These are phyloP conservation scores for Candida ovalis DNA, from an alignment of 805 yeast genomes.

Conservation along the genomic window DNA sequence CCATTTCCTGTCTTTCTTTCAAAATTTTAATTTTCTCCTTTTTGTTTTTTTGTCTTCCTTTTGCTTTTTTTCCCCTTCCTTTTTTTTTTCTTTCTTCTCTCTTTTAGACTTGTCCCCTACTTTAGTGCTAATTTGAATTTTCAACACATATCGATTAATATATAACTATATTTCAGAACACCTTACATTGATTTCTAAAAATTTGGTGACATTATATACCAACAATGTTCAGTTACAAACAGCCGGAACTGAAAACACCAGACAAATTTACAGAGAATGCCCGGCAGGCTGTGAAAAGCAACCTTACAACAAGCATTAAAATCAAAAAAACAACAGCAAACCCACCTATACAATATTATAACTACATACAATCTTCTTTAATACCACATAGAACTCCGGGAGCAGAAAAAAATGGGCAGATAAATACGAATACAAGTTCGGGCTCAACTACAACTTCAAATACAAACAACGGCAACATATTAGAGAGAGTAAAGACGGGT, in stretches of 20 bases:
- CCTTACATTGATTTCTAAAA: no score
- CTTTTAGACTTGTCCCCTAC: not conserved
- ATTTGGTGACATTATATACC: no score
- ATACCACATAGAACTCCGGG: not conserved
- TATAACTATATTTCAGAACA: no score
- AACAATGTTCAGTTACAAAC: slow-evolving; percentile 15
- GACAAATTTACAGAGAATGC: slow-evolving; percentile 25
- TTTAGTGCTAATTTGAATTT: no score
- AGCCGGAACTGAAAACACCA: slow-evolving; percentile 20
- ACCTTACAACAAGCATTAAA: slow-evolving; percentile 8
- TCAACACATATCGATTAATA: no score
- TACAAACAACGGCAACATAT: slow-evolving; percentile 6
- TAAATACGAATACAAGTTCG: no score
- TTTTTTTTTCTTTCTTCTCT: not conserved
- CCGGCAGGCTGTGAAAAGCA: slow-evolving; percentile 20
- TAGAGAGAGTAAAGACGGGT: slow-evolving; percentile 9
- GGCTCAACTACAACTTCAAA: slow-evolving; percentile 1
- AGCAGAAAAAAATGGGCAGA: no score
- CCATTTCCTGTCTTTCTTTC: not conserved
- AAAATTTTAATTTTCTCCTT: not conserved
- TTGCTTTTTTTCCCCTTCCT: not conserved
- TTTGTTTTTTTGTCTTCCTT: not conserved
- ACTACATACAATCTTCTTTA: not conserved
- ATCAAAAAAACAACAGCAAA: not conserved
- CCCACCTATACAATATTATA: not conserved